Base-by-base conservation (phyloP, 345 rosid species). In the Rhodamnia argentea region DNA sequence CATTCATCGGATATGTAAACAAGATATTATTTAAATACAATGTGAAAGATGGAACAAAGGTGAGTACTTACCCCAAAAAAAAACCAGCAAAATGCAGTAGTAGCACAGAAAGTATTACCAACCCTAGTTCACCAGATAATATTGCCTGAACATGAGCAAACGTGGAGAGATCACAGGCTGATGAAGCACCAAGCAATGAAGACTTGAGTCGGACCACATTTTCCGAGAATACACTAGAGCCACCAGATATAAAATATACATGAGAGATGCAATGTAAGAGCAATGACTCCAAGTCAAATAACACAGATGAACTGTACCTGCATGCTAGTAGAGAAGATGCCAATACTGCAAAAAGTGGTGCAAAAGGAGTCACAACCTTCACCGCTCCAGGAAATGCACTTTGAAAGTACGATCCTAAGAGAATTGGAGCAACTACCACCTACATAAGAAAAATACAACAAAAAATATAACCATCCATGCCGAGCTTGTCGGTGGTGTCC, bases 341-440 rank as follows among this genome's bases (percentile, higher is more conserved):
- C 91, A 94, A 88, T 84, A 93, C 95, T 26, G 95, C 93, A 88
- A 90, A 91, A 23, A 94, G 88, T 2, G 95, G 95, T 6, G 97
- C 89, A 51, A 92, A 92, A 37, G 95, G 95, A 40, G 84, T 90
- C 85, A 92, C 87, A 50, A 47, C 86, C 88, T 90, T 92, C 88
- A 92, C 95, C 6, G 85, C 88, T 9, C 85, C 87, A 27, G 95
- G 93, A 89, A 94, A 92, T 87, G 84, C 83, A 56, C 89, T 90
- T 89, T 92, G 97, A 57, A 92, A 20, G 84, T 83, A 93, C 52
- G 93, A 92, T 87, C 95, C 97, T 78, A 94, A 85, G 87, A 94
- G 90, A 89, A 93, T 85, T 29, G 95, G 97, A 86, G 89, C 91
- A 81, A 92, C 92, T 10, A 93, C 95, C 88, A 94, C 92, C 95